These are phyloP conservation scores for Puccinia horiana DNA, from an alignment of 1,284 basidiomycete genomes.

Conservation along the genomic window DNA sequence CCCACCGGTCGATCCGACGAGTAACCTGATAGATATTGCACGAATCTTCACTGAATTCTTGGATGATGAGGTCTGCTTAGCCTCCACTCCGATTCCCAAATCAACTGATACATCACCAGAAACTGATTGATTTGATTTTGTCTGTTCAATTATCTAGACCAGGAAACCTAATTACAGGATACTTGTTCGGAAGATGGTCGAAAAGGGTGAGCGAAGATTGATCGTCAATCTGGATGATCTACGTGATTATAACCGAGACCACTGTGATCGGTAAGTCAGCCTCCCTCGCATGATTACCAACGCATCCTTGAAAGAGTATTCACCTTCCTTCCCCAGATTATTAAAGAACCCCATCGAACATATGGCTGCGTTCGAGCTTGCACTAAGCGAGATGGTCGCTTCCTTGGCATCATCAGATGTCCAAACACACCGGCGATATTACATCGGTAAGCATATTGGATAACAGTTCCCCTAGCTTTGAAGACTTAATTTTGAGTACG, in stretches of 20 bases:
- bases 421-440: conserved; percentile 49
- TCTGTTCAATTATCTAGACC: conserved; percentile 49
- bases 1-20: conserved; percentile 18
- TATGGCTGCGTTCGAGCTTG: conserved; percentile 88
- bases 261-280: conserved; percentile 61
- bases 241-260: conserved; percentile 85
- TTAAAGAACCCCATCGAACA: conserved; percentile 85
- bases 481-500: not conserved
- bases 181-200: conserved; percentile 80
- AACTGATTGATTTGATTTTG: conserved; percentile 19
- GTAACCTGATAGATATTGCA: conserved; percentile 49
- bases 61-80: conserved; percentile 68
- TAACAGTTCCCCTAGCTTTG: not conserved
- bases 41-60: conserved; percentile 86
- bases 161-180: conserved; percentile 74
- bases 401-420: conserved; percentile 68
- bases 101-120: conserved; percentile 31
- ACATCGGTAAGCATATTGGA: conserved; percentile 29
- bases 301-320: not conserved
- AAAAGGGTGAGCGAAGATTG: conserved; percentile 79
- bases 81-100: not conserved
- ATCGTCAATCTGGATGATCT: conserved; percentile 96
- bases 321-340: conserved; percentile 64
- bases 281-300: not conserved
- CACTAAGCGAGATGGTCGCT: conserved; percentile 74